These are phyloP conservation scores for Pontederia crassipes DNA, from an alignment of 176 grass and related monocot species.

Conservation along the genomic window DNA sequence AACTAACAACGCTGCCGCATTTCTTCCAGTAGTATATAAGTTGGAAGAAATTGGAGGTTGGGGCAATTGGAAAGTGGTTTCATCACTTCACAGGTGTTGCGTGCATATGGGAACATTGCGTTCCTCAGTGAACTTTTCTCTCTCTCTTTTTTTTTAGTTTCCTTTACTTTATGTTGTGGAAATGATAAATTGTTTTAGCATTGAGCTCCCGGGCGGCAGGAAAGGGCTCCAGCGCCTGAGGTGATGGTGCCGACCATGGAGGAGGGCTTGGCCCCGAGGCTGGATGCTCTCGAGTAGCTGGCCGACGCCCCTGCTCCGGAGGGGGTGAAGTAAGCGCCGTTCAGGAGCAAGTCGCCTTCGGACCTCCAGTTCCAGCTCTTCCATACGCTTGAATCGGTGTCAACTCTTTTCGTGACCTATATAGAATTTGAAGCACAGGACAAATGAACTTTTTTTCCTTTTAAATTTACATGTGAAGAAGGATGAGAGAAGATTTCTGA, in stretches of 20 bases:
- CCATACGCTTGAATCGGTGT: neutral
- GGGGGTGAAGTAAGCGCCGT: slow-evolving; percentile 2
- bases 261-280: slow-evolving; percentile 8
- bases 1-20: too few species aligned
- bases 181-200: neutral
- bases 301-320: neutral
- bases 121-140: too few species aligned
- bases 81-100: too few species aligned
- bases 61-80: too few species aligned
- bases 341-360: neutral
- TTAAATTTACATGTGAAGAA: neutral
- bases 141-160: too few species aligned
- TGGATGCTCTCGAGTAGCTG: slow-evolving; percentile 1
- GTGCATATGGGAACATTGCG: too few species aligned
- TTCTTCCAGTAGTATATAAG: too few species aligned
- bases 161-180: too few species aligned
- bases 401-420: neutral
- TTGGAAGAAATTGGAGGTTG: too few species aligned
- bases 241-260: neutral
- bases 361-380: slow-evolving; percentile 2
- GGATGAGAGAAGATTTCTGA: neutral
- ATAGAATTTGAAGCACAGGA: neutral
- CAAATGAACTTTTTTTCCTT: neutral
- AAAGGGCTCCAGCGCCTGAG: neutral
- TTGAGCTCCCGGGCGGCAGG: neutral